These are phyloP conservation scores for Colletotrichum destructivum DNA, from an alignment of 2,329 filamentous ascomycete species.

Conservation along the genomic window DNA sequence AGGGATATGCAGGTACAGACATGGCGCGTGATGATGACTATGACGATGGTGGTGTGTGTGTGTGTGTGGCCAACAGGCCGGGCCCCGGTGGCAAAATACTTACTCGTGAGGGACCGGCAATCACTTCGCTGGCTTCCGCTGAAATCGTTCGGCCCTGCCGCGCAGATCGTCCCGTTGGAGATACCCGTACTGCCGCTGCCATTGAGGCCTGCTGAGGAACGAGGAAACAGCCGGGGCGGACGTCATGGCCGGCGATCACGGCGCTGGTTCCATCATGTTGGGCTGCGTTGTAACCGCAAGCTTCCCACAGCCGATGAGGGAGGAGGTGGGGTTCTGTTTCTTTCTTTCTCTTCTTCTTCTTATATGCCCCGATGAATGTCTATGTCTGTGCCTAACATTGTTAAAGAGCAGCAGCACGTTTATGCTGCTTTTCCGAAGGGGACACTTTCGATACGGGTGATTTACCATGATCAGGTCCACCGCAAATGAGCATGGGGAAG, in stretches of 20 bases:
- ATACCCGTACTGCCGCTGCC: neutral
- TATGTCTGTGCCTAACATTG: neutral
- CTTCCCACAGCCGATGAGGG: neutral
- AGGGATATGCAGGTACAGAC: slow-evolving; percentile 38
- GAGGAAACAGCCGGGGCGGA: neutral
- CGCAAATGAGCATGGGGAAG: neutral
- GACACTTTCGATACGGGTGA: neutral
- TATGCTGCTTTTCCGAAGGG: neutral
- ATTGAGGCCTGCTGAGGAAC: neutral
- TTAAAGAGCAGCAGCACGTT: neutral
- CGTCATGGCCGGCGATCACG: slow-evolving; percentile 3
- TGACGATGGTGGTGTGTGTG: no score
- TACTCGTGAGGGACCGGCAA: neutral
- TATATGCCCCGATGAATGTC: neutral
- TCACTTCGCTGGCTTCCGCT: neutral
- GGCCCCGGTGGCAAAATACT: neutral
- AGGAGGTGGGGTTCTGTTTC: no score
- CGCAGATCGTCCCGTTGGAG: neutral
- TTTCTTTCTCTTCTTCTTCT: no score
- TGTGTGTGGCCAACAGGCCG: neutral
- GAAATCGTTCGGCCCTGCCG: neutral
- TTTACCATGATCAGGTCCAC: neutral
- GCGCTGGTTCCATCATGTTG: neutral
- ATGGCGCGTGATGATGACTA: slow-evolving; percentile 28
- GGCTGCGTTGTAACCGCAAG: neutral